Evolutionary conservation across 163 green algal species (phyloP), one percentile per base, ranked within the genome.

Genomic region (Chloromonas sp.): DNA sequence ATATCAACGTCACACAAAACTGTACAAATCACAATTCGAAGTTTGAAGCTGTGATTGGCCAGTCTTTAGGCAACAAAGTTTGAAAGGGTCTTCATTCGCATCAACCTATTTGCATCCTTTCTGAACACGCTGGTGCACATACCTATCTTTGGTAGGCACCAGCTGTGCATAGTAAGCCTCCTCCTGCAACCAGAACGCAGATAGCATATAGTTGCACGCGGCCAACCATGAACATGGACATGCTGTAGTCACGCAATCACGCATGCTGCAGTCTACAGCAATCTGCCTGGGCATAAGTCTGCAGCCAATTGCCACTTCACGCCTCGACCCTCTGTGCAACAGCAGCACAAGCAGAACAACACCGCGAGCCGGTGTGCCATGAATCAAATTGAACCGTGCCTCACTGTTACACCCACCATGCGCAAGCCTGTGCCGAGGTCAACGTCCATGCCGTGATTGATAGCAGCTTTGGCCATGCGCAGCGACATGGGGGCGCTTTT

Each of bases 401-500:
- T 11, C 71, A 14, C 71, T 5, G 71, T 2, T 58, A 36, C 87
- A 88, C 94, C 90, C 84, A 97, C 95, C 66, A 96, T 57, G 36
- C 87, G 84, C 81, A 98, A 86, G 3, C 91, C 95, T 14, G 82
- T 94, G 14, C 84, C 81, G 58, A 96, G 84, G 86, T 97, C 93
- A 66, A 95, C 83, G 15, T 95, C 91, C 58, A 92, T 70, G 2
- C 94, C 87, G 3, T 89, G 84, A 15, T 84, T 86, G 74, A 95
- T 91, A 3, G 94, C 92, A 59, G 87, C 85, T 87, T 98, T 98
- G 71, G 94, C 92, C 83, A 93, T 90, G 60, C 94, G 88, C 85
- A 98, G 89, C 0, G 96, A 93, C 2, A 98, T 81, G 3, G 96
- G 96, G 0, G 90, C 95, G 58, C 88, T 87, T 84, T 91, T 83